Evolutionary conservation across 257 asterid species (phyloP).

Genomic region (Salvia hispanica): DNA sequence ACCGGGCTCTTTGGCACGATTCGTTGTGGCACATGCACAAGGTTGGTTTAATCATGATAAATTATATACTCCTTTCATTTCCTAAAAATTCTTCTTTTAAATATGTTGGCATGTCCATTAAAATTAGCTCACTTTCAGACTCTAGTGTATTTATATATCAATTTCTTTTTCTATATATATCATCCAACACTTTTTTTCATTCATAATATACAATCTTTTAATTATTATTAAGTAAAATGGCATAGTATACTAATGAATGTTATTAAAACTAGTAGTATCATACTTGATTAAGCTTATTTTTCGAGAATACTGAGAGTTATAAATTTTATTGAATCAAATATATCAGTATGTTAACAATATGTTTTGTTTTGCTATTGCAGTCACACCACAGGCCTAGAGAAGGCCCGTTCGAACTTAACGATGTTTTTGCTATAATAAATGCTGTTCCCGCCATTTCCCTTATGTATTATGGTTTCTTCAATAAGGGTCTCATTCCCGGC

Average conservation of each 20-base stretch:
- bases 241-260: too few relatives aligned
- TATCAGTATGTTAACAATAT: not conserved
- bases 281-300: too few relatives aligned
- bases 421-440: constrained; percentile 81
- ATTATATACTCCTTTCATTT: too few relatives aligned
- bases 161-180: too few relatives aligned
- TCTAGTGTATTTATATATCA: too few relatives aligned
- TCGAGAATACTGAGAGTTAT: not conserved
- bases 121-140: too few relatives aligned
- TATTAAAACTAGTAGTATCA: too few relatives aligned
- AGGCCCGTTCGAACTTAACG: constrained; percentile 92
- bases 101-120: too few relatives aligned
- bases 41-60: constrained; percentile 41
- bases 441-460: constrained; percentile 95
- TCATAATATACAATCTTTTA: too few relatives aligned
- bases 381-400: constrained; percentile 96
- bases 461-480: constrained; percentile 76
- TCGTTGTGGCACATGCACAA: constrained; percentile 99
- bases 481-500: constrained; percentile 87
- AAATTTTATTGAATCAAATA: not conserved
- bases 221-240: too few relatives aligned
- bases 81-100: too few relatives aligned
- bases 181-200: too few relatives aligned
- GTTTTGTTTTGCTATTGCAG: constrained; percentile 40
- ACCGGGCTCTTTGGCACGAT: constrained; percentile 92